Evolutionary conservation across 805 yeast genomes (phyloP).

Genomic region (Cyberlindnera maclurae): DNA sequence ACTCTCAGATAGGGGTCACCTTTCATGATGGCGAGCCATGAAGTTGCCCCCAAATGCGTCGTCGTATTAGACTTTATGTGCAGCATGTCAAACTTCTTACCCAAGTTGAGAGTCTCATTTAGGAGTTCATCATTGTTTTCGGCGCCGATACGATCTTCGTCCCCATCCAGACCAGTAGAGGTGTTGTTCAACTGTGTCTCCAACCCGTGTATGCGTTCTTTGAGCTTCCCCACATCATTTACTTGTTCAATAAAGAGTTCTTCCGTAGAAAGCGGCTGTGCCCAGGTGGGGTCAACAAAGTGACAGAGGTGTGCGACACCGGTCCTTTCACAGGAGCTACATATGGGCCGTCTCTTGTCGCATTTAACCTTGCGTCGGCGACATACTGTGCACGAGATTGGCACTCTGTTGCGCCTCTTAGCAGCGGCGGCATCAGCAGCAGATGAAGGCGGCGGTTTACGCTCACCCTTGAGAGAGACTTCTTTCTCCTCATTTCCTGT

Average conservation of each 20-base stretch:
- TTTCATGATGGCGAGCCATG: conserved; percentile 53
- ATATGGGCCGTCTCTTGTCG: conserved; percentile 46
- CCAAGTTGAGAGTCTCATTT: conserved; percentile 27
- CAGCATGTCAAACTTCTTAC: conserved; percentile 37
- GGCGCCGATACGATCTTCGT: conserved; percentile 4
- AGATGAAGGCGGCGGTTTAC: too few relatives aligned
- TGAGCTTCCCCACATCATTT: conserved; percentile 44
- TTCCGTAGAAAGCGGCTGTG: conserved; percentile 35
- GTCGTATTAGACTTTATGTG: conserved; percentile 37
- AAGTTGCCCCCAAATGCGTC: conserved; percentile 43
- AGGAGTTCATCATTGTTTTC: not conserved
- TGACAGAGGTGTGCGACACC: conserved; percentile 54
- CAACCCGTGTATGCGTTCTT: conserved; percentile 44
- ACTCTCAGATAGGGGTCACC: conserved; percentile 51
- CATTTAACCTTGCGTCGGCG: conserved; percentile 44
- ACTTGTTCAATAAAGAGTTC: conserved; percentile 46
- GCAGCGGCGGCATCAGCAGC: conserved; percentile 6
- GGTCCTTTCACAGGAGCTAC: conserved; percentile 48
- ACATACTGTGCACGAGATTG: conserved; percentile 41
- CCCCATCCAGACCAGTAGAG: not conserved
- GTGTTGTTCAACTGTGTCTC: conserved; percentile 22
- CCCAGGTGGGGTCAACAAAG: conserved; percentile 56
- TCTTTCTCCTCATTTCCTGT: not conserved
- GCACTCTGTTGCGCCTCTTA: conserved; percentile 39
- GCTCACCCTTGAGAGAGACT: too few relatives aligned